Percentiles rank a stretch among this genome's conserved stretches.
Conservation (phyloP, 208 protist species). For the Lotmaria passim region DNA sequence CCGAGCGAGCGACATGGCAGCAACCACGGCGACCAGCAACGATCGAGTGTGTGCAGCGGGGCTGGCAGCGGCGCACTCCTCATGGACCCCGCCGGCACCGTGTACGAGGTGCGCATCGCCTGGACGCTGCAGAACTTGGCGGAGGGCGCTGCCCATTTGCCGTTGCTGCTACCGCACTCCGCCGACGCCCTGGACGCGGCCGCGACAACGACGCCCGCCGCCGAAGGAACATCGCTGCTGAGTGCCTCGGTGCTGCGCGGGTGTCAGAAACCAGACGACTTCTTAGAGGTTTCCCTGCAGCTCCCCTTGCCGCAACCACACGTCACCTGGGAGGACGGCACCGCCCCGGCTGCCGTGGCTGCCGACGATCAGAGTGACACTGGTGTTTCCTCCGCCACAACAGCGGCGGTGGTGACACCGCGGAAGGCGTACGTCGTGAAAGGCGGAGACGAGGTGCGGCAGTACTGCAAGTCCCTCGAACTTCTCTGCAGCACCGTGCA, state of each 20-base stretch:
- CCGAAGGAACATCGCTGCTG: neutral
- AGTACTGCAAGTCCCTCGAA: slow-evolving; percentile 39
- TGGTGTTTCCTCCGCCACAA: neutral
- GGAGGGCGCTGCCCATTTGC: neutral
- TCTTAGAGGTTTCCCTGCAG: slow-evolving; percentile 40
- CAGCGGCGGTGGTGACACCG: neutral
- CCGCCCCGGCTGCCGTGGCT: neutral
- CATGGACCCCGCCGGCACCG: slow-evolving; percentile 27
- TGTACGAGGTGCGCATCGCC: slow-evolving; percentile 11
- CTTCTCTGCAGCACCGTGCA: slow-evolving; percentile 44
- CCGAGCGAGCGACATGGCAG: slow-evolving; percentile 19
- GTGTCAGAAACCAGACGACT: slow-evolving; percentile 50
- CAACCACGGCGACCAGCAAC: neutral
- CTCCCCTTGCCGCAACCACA: slow-evolving; percentile 37
- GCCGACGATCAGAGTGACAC: no score
- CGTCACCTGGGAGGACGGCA: neutral
- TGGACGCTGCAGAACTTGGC: neutral
- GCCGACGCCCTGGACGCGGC: neutral
- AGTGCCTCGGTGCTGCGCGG: slow-evolving; percentile 22
- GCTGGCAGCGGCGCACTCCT: slow-evolving; percentile 19
- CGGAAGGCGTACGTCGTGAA: slow-evolving; percentile 8
- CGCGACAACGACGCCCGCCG: neutral
- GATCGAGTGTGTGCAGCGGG: neutral
- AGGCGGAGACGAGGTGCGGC: slow-evolving; percentile 32
- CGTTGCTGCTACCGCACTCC: neutral